Conservation (phyloP, 1,284 basidiomycete species). For the Malassezia vespertilionis region DNA sequence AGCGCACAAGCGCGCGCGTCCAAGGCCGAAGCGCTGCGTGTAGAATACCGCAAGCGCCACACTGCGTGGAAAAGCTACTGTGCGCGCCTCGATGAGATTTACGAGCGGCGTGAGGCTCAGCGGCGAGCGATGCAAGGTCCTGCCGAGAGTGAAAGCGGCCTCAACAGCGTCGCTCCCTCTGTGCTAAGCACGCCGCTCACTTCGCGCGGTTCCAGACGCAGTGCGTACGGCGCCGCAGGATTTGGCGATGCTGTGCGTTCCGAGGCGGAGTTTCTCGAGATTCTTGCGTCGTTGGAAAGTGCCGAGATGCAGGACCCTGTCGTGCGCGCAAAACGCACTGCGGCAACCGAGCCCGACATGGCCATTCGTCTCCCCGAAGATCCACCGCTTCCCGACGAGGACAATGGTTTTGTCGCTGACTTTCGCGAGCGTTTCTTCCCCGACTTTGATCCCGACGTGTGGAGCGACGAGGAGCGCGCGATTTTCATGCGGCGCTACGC, state of each 20-base stretch:
- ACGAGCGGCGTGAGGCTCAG: conserved; percentile 25
- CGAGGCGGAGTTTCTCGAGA: conserved; percentile 93
- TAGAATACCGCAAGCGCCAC: conserved; percentile 32
- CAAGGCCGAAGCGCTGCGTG: conserved; percentile 30
- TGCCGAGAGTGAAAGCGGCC: conserved; percentile 3
- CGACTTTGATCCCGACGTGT: conserved; percentile 49
- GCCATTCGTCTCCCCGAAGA: conserved; percentile 54
- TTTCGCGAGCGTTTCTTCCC: conserved; percentile 57
- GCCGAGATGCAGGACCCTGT: conserved; percentile 85
- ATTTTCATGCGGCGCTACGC: conserved; percentile 73
- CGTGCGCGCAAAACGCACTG: conserved; percentile 70
- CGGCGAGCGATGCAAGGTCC: too few species aligned
- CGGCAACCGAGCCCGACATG: conserved; percentile 89
- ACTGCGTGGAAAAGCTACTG: conserved; percentile 39
- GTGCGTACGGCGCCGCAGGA: conserved; percentile 26
- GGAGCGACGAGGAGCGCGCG: conserved; percentile 75
- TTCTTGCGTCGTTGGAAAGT: conserved; percentile 79
- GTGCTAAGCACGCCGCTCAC: conserved; percentile 3
- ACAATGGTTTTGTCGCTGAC: conserved; percentile 67
- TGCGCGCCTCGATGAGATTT: conserved; percentile 28
- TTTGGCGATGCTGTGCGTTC: conserved; percentile 83
- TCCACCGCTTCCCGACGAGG: conserved; percentile 67
- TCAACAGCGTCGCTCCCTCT: not conserved
- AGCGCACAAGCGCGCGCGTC: conserved; percentile 1
- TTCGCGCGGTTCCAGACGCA: conserved; percentile 10